Conservation (phyloP, 2,329 filamentous ascomycete species). For the Chrysoporthe deuterocubensis region DNA sequence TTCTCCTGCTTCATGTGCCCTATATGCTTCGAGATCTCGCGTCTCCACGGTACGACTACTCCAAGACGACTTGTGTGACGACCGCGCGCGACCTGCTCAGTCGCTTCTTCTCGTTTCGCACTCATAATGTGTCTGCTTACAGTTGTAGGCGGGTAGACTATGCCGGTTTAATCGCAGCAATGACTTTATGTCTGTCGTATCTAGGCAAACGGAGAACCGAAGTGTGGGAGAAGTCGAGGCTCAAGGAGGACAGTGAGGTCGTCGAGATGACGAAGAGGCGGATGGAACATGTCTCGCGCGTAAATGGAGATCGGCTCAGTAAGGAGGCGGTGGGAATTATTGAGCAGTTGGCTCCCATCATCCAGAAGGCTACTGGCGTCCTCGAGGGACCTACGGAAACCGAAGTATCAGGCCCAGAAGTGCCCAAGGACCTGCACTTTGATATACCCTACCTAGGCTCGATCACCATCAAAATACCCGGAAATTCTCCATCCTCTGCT, state of each 20-base stretch:
- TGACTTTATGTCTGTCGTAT: constrained; percentile 56
- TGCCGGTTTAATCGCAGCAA: constrained; percentile 53
- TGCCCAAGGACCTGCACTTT: constrained; percentile 40
- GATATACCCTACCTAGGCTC: constrained; percentile 53
- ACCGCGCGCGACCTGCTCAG: constrained; percentile 55
- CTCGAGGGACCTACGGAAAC: neutral
- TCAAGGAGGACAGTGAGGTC: constrained; percentile 41
- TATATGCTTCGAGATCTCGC: constrained; percentile 52
- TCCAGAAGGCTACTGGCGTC: constrained; percentile 35
- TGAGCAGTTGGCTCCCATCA: constrained; percentile 47
- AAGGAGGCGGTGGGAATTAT: constrained; percentile 49
- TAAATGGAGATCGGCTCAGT: constrained; percentile 47
- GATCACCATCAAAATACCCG: constrained; percentile 45
- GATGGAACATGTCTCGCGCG: constrained; percentile 44
- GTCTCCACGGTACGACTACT: constrained; percentile 49
- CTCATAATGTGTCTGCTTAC: constrained; percentile 41
- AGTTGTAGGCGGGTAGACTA: constrained; percentile 57
- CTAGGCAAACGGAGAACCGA: constrained; percentile 40
- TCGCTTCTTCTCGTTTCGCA: constrained; percentile 53
- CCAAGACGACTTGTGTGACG: constrained; percentile 51
- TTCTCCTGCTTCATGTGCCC: constrained; percentile 58
- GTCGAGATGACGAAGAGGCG: constrained; percentile 42
- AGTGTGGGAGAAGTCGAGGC: constrained; percentile 30
- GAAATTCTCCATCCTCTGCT: constrained; percentile 5
- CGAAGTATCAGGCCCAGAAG: constrained; percentile 26